A percentile compares a stretch with the other conserved stretches of the same genome.
These are phyloP conservation scores for Begonia peltatifolia DNA, from an alignment of 306 rosid genomes.

Conservation along the genomic window DNA sequence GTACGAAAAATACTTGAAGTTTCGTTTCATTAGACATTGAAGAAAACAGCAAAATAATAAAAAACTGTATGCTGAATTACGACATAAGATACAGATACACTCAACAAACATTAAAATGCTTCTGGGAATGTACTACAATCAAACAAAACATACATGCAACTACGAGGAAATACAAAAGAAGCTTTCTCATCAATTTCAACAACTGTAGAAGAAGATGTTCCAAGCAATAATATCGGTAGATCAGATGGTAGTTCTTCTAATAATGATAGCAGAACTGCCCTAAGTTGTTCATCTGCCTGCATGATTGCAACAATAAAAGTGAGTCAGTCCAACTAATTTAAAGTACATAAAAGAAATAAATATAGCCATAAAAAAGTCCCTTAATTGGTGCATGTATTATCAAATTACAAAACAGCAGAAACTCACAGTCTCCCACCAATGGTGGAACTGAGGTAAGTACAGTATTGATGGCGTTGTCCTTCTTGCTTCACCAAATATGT, in stretches of 20 bases:
- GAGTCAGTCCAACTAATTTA: conserved; percentile 13
- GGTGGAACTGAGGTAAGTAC: conserved; percentile 79
- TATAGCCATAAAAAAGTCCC: not conserved
- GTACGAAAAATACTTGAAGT: too few relatives aligned
- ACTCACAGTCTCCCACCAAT: conserved; percentile 99
- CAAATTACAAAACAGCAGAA: conserved; percentile 5
- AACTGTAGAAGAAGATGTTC: conserved; percentile 50
- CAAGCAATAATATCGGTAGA: conserved; percentile 69
- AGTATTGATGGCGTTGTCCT: conserved; percentile 90
- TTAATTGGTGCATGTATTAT: not conserved
- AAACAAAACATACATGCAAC: conserved; percentile 48
- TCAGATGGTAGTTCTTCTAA: conserved; percentile 85
- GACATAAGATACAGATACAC: too few relatives aligned
- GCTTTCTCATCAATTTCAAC: conserved; percentile 65
- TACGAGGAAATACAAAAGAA: conserved; percentile 44
- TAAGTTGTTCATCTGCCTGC: conserved; percentile 94
- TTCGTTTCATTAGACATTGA: too few relatives aligned
- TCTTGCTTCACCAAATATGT: conserved; percentile 95
- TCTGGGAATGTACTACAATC: not conserved
- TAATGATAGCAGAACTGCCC: conserved; percentile 81
- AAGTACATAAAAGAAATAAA: not conserved
- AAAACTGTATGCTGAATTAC: too few relatives aligned
- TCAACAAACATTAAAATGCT: too few relatives aligned
- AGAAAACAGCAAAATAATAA: too few relatives aligned
- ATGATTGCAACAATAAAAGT: conserved; percentile 15